Evolutionary conservation across 179 eudicot species (phyloP).

Genomic region (Actinidia chinensis): DNA sequence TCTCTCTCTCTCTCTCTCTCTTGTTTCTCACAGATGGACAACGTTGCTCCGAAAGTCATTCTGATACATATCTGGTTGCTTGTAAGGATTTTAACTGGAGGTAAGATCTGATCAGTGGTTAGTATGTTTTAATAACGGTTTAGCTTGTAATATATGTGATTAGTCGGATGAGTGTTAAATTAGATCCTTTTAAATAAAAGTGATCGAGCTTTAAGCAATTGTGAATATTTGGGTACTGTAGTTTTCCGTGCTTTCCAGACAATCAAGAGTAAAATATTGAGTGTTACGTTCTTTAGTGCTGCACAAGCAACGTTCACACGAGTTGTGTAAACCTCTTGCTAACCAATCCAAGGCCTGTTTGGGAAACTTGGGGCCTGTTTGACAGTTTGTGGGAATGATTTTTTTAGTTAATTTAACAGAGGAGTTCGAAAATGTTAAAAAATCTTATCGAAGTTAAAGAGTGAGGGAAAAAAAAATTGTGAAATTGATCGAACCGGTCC

Average conservation of each 20-base stretch:
- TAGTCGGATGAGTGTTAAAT: not conserved
- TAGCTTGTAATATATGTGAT: not conserved
- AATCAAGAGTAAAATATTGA: not conserved
- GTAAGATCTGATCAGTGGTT: not conserved
- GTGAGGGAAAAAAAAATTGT: too few species aligned
- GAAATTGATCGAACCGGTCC: too few species aligned
- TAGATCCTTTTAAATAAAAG: not conserved
- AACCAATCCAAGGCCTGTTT: not conserved
- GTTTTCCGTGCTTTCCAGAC: not conserved
- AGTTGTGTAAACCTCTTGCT: not conserved
- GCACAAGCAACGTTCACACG: too few species aligned
- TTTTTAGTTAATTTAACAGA: too few species aligned
- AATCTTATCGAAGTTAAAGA: too few species aligned
- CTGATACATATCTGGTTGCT: not conserved
- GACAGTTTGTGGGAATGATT: too few species aligned
- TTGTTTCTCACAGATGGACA: not conserved
- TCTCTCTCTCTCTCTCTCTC: constrained; percentile 7
- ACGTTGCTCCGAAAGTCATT: not conserved
- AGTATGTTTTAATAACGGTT: too few species aligned
- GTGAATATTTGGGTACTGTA: not conserved
- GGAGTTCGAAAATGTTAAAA: too few species aligned
- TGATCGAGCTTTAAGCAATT: not conserved
- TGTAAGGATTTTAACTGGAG: not conserved
- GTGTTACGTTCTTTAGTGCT: not conserved
- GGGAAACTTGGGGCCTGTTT: too few species aligned